These are phyloP conservation scores for Leccinellum albellum DNA, from an alignment of 768 basidiomycete species.

Conservation along the genomic window DNA sequence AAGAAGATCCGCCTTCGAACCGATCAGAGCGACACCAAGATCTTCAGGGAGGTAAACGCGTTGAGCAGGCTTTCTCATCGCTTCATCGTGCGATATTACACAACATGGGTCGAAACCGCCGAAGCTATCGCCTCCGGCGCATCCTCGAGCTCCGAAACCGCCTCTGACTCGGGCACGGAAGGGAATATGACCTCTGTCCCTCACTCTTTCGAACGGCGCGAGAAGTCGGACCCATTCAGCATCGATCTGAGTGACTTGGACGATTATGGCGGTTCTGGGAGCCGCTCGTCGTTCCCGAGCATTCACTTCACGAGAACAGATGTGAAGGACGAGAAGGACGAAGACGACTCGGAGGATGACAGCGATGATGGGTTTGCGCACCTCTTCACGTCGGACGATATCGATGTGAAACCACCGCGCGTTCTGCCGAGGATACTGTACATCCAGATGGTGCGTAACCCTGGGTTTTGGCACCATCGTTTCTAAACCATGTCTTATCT, in stretches of 20 bases:
- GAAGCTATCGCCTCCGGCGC: constrained; percentile 47
- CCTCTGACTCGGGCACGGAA: constrained; percentile 35
- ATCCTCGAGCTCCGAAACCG: constrained; percentile 45
- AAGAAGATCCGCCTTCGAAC: constrained; percentile 86
- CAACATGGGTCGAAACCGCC: constrained; percentile 81
- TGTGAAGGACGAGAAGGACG: constrained; percentile 37
- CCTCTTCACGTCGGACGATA: constrained; percentile 35
- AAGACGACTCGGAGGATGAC: constrained; percentile 42
- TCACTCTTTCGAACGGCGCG: constrained; percentile 35
- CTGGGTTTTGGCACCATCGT: neutral
- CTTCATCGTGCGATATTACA: constrained; percentile 89
- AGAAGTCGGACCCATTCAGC: constrained; percentile 56
- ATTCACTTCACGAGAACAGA: constrained; percentile 69
- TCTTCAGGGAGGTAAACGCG: constrained; percentile 88
- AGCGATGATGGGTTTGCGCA: constrained; percentile 40
- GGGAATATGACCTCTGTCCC: constrained; percentile 59
- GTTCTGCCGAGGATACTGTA: constrained; percentile 62
- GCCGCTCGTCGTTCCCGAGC: constrained; percentile 69
- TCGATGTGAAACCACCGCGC: constrained; percentile 26
- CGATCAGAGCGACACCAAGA: constrained; percentile 77
- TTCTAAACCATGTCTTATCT: neutral
- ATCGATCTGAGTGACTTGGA: constrained; percentile 63
- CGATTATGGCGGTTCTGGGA: constrained; percentile 50
- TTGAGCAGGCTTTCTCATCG: constrained; percentile 85
- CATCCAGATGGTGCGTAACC: constrained; percentile 84